Percentiles rank a stretch among this genome's conserved stretches.
These are phyloP conservation scores for Chytriomyces sp. DNA, from an alignment of 192 early-diverging fungal species.

Conservation along the genomic window DNA sequence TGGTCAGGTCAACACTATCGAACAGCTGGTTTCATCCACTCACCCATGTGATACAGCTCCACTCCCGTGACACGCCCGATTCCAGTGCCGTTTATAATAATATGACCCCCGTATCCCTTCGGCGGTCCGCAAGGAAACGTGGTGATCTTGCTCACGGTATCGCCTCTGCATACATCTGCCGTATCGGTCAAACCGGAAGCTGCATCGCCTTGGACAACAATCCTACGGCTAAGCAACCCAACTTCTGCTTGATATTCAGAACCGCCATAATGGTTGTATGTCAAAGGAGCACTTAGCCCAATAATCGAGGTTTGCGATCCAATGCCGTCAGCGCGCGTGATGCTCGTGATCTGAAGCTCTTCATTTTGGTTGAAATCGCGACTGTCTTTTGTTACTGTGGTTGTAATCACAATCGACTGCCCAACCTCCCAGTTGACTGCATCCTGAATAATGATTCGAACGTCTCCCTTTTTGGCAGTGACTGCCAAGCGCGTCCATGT, in stretches of 20 bases:
- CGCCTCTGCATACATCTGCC: slow-evolving; percentile 1
- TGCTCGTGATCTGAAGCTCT: slow-evolving; percentile 4
- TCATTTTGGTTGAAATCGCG: slow-evolving; percentile 38
- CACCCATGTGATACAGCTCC: slow-evolving; percentile 34
- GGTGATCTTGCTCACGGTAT: neutral
- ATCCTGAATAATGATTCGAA: slow-evolving; percentile 31
- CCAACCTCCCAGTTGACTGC: slow-evolving; percentile 36
- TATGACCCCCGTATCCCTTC: slow-evolving; percentile 36
- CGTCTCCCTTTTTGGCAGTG: slow-evolving; percentile 24
- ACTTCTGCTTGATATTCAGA: slow-evolving; percentile 44
- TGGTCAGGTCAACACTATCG: neutral
- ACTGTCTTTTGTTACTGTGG: slow-evolving; percentile 37
- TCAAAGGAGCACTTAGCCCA: slow-evolving; percentile 13
- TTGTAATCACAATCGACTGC: slow-evolving; percentile 38
- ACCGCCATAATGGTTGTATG: slow-evolving; percentile 38
- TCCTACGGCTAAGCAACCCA: slow-evolving; percentile 24
- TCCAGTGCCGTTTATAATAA: slow-evolving; percentile 26
- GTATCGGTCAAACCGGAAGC: slow-evolving; percentile 21
- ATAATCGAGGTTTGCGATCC: slow-evolving; percentile 27
- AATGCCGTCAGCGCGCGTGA: slow-evolving; percentile 6
- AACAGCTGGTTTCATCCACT: neutral
- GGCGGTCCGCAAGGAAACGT: slow-evolving; percentile 23
- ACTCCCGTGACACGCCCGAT: slow-evolving; percentile 30
- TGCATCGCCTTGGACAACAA: slow-evolving; percentile 34
- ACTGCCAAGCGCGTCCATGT: slow-evolving; percentile 40